Evolutionary conservation across 1,284 basidiomycete species (phyloP), one percentile per base, ranked within the genome.

Genomic region (Cutaneotrichosporon dermatis): DNA sequence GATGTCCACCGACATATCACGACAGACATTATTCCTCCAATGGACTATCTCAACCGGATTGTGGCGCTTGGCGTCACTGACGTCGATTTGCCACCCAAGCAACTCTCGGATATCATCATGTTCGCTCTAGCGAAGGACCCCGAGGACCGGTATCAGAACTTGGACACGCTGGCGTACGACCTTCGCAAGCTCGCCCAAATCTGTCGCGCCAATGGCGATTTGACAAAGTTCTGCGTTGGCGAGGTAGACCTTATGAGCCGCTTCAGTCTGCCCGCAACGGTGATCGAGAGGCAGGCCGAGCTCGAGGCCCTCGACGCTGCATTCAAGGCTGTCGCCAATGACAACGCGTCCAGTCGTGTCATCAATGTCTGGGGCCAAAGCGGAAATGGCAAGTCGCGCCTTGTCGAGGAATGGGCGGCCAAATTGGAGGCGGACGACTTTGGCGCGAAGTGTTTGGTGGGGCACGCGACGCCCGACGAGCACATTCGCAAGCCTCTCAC

Each of bases 91-190:
- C 70, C 71, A 3, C 73, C 74, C 1, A 43, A 51, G 9, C 61
- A 68, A 42, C 64, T 76, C 8, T 71, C 66, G 9, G 71, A 72
- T 34, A 70, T 78, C 52, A 64, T 78, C 55, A 65, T 70, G 64
- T 62, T 68, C n/a, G 70, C 73, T 25, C 59, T 76, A 4, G 59
- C 66, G 0, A 66, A 69, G 42, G 74, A 74, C 37, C 57, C 65
- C 1, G 69, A 72, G 13, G 68, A 70, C 3, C 69, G 76, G 1
- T 78, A 78, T 51, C 59, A 63, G 39, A 65, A 66, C 7, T 50
- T 74, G 10, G 64, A 68, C 3, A 50, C 71, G 4, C 59, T 78
- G 16, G 57, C 67, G 6, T 69, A 72, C 59, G 76, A 78, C 51
- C 62, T 78, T 3, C 54, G 64, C 4, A 61, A 66, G 39, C 58